A percentile compares a stretch with the other conserved stretches of the same genome.
phyloP scores from a whole-genome alignment of 495 filamentous ascomycete genomes.

The Podospora australis region DNA sequence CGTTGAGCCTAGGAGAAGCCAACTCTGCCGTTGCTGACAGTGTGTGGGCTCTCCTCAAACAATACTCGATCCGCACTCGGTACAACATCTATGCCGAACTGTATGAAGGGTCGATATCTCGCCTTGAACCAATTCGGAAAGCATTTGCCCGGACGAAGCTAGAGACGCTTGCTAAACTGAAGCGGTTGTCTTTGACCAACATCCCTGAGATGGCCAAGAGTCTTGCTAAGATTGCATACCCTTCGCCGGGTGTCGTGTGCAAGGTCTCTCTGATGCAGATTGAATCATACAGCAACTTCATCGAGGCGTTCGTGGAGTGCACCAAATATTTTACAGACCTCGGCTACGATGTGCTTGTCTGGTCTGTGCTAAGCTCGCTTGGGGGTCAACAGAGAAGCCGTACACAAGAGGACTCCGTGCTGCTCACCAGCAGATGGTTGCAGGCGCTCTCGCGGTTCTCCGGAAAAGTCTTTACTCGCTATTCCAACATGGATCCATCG shows the following conservation, averaged over 20 bases:
- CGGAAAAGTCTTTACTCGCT: conserved; percentile 78
- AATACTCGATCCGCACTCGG: conserved; percentile 66
- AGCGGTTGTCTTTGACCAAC: conserved; percentile 78
- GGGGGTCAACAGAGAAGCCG: conserved; percentile 69
- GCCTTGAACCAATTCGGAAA: conserved; percentile 66
- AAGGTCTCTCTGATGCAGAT: conserved; percentile 78
- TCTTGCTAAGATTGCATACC: conserved; percentile 79
- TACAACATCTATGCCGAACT: conserved; percentile 93
- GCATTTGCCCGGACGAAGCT: conserved; percentile 69
- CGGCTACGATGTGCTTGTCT: conserved; percentile 87
- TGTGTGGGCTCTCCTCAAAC: conserved; percentile 71
- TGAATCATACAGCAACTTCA: conserved; percentile 85
- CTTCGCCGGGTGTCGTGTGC: conserved; percentile 88
- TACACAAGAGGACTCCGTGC: conserved; percentile 69
- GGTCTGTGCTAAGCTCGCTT: conserved; percentile 74
- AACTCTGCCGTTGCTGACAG: conserved; percentile 82
- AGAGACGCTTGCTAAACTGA: conserved; percentile 76
- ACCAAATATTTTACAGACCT: conserved; percentile 87
- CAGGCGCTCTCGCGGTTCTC: conserved; percentile 77
- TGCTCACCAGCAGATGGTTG: conserved; percentile 86
- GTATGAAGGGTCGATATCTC: conserved; percentile 70
- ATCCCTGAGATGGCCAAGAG: conserved; percentile 75
- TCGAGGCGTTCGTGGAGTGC: conserved; percentile 87
- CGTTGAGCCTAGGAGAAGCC: conserved; percentile 71
- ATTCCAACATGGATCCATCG: conserved; percentile 70